Base-by-base conservation (phyloP, 2,329 filamentous ascomycete genomes). In the Dactylellina sp. region DNA sequence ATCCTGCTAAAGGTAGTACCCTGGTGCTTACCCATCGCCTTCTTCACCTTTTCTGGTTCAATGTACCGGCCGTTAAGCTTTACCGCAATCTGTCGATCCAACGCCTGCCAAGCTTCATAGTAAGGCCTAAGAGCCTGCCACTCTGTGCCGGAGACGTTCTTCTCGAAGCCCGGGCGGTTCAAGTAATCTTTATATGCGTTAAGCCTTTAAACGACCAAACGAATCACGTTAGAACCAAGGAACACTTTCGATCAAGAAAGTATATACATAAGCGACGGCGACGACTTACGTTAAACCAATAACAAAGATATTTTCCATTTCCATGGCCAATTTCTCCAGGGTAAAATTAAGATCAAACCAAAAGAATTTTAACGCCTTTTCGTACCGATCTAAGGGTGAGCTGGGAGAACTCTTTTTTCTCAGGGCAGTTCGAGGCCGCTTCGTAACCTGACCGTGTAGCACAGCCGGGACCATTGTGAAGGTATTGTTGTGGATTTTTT, bases 61-160 rank as follows among this genome's bases (percentile, higher is more conserved):
- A 66, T 50, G 44, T 59, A 50, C 18, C 16, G 16, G 5, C 25
- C 42, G 2, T 52, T 57, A 11, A 59, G 6, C 14, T 59, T 35
- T 12, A 66, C 52, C 22, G 20, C 62, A 1, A 66, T 9, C 12
- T 59, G 16, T 0, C 42, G 18, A 12, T 37, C 25, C 7, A 66
- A 39, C 3, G 40, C 22, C 6, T 56, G 6, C 9, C 42, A 59
- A 20, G 62, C 52, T 35, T 39, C 50, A 37, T 59, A 66, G 53
- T 59, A 66, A 20, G 52, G 52, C 3, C 52, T 53, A 7, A 66
- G n/a, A 0, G 18, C 12, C 12, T 59, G 18, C 62, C 62, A 66
- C 12, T 66, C 62, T 1, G 18, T n/a, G 2, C 52, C 35, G 7
- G 12, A 59, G 5, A 66, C 6, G 24, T 57, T 40, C 18, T 66